Percentiles rank a stretch among this genome's conserved stretches.
phyloP scores from a whole-genome alignment of 768 basidiomycete genomes.

The Lentinula sp. region DNA sequence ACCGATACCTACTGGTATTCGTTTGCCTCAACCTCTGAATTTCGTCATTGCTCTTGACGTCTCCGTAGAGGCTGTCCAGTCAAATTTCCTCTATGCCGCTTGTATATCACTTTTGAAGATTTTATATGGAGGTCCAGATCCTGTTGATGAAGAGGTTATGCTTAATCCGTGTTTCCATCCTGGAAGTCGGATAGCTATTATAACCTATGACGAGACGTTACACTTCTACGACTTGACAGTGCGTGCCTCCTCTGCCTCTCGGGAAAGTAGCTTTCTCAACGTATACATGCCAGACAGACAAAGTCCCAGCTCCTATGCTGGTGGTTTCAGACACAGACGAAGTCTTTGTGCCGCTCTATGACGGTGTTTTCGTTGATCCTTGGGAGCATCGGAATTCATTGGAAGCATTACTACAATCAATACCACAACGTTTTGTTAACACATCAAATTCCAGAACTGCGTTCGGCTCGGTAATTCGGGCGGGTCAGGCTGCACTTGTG shows the following conservation, averaged over 20 bases:
- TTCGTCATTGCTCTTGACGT: conserved; percentile 90
- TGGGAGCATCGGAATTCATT: conserved; percentile 55
- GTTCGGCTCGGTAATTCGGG: conserved; percentile 72
- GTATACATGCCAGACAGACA: conserved; percentile 33
- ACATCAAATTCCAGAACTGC: conserved; percentile 50
- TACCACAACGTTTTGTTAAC: conserved; percentile 58
- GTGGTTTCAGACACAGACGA: conserved; percentile 91
- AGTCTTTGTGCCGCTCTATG: conserved; percentile 72
- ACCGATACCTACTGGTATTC: conserved; percentile 37
- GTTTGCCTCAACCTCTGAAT: conserved; percentile 59
- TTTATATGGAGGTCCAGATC: conserved; percentile 51
- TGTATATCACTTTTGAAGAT: conserved; percentile 57
- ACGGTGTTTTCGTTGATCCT: conserved; percentile 75
- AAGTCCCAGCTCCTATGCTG: conserved; percentile 54
- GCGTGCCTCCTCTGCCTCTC: conserved; percentile 24
- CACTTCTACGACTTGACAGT: conserved; percentile 91
- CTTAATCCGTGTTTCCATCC: conserved; percentile 47
- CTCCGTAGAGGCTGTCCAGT: conserved; percentile 55
- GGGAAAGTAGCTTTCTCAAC: conserved; percentile 4
- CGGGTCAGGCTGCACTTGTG: conserved; percentile 67
- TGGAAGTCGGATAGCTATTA: conserved; percentile 59
- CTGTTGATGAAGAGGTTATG: conserved; percentile 28
- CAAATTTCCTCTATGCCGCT: conserved; percentile 64
- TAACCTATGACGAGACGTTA: conserved; percentile 75
- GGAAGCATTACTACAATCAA: conserved; percentile 54